Evolutionary conservation across 805 yeast genomes (phyloP).

Genomic region (Starmerella geochares): DNA sequence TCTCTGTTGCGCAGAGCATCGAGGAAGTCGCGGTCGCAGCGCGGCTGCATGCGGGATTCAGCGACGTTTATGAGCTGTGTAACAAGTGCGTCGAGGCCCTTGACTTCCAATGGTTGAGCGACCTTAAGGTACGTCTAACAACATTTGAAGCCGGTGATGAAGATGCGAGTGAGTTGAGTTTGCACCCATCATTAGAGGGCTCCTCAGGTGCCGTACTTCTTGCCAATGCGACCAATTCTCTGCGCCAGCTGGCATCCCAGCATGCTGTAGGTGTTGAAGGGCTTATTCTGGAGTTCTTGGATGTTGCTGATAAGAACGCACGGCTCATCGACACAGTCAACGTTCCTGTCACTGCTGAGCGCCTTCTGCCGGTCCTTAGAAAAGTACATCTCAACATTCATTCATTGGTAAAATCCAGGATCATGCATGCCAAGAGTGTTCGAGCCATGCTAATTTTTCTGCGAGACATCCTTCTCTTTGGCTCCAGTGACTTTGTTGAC

Average conservation of each 20-base stretch:
- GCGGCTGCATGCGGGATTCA: slow-evolving; percentile 7
- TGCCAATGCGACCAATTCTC: not conserved
- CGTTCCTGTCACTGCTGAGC: not conserved
- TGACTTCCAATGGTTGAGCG: slow-evolving; percentile 7
- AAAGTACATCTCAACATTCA: not conserved
- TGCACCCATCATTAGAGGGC: not conserved
- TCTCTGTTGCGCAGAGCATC: not conserved
- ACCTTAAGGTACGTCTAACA: not conserved
- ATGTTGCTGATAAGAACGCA: not conserved
- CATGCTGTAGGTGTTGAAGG: not conserved
- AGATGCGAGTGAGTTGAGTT: not conserved
- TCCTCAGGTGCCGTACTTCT: not conserved
- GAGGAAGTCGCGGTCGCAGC: not conserved
- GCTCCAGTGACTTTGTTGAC: slow-evolving; percentile 13
- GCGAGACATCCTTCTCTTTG: slow-evolving; percentile 15
- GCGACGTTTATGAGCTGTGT: slow-evolving; percentile 6
- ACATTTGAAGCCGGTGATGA: not conserved
- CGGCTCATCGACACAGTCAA: not conserved
- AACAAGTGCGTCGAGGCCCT: slow-evolving; percentile 7
- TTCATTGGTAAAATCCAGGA: not conserved
- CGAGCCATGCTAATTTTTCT: slow-evolving; percentile 4
- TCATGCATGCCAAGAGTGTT: slow-evolving; percentile 1
- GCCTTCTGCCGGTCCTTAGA: not conserved
- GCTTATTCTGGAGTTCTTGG: not conserved
- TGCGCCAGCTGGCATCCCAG: not conserved